Evolutionary conservation across 2,329 filamentous ascomycete species (phyloP), one percentile per base, ranked within the genome.

Genomic region (Xylariaceae sp.): DNA sequence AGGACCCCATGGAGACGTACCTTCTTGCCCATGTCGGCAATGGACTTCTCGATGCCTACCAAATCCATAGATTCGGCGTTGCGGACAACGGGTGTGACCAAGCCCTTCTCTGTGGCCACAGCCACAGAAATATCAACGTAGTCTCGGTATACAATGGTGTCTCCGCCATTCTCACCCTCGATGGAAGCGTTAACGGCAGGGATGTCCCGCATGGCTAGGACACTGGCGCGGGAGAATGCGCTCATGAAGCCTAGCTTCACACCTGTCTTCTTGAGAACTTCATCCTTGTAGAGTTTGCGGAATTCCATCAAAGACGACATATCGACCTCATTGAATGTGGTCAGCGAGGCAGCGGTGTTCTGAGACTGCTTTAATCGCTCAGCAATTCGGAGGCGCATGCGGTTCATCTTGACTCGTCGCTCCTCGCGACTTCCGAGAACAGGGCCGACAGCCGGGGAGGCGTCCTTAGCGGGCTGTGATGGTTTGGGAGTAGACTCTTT

Each of bases 241-340:
- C 92, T 94, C 93, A 99, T 97, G 80, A 97, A 99, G n/a, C 94
- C 94, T 48, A 99, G 87, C 81, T 97, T 99, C 53, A 97, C 89
- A 37, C 92, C 93, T 8, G 91, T 94, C 81, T 93, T 96, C 83
- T 97, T 96, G 53, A 97, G 80, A 18, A 97, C 80, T 55, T 96
- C 92, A 55, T 97, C 93, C 81, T 97, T 97, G 83, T 97, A 97
- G 40, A 92, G 81, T 75, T 96, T 97, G 65, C 94, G 89, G 80
- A 99, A 93, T 59, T 97, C 91, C 88, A 97, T 96, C 43, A 99
- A 81, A 18, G 89, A 91, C 26, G 93, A 96, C 94, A 99, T 99
- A 74, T 99, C 94, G 57, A 99, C 94, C 76, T 97, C 93, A 75
- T 99, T 97, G 83, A 99, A 99, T 21, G 94, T 99, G 41, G 94